Base-by-base conservation (phyloP, 2,329 filamentous ascomycete species). In the Penicillium sp. region DNA sequence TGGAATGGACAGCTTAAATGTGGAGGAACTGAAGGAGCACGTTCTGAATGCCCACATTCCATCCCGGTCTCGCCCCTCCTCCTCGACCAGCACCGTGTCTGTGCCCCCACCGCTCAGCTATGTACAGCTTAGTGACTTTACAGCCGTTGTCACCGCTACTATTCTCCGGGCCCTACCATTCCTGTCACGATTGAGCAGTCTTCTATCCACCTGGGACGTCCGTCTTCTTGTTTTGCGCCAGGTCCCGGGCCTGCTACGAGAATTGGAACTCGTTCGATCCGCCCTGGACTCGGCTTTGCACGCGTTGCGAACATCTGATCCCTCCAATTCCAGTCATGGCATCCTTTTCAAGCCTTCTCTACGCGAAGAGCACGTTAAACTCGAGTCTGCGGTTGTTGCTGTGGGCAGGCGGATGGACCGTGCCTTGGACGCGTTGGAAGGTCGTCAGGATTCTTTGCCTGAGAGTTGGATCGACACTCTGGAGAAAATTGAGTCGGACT, bases 161-260 rank as follows among this genome's bases (percentile, higher is more conserved):
- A 87, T 95, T 15, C 73, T 98, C n/a, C 88, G 93, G 64, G 83
- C 89, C 3, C 77, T 98, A 18, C 93, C 93, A 1, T 85, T 87
- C 51, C 73, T 96, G 37, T 86, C 89, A 8, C 84, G 80, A 47
- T 72, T 98, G 20, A 83, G 82, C 47, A 79, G 80, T 7, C 71
- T 95, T n/a, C 75, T 97, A 43, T 81, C 83, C 48, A 79, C 79
- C 1, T 98, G 93, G 93, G 83, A 79, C 24, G 78, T 87, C 35
- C 85, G 93, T 18, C 72, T 97, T 12, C 73, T 81, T 1, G 84
- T 96, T 4, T 74, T 96, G 33, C 81, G 82, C 44, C 84, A 85
- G 59, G 81, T 92, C 0, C 88, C 92, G 0, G 72, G 75, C 2
- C 81, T 92, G 50, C 68, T 95, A 6, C 66, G 72, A 13, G 81